These are phyloP conservation scores for Bacidia rubella DNA, from an alignment of 495 filamentous ascomycete species.

Conservation along the genomic window DNA sequence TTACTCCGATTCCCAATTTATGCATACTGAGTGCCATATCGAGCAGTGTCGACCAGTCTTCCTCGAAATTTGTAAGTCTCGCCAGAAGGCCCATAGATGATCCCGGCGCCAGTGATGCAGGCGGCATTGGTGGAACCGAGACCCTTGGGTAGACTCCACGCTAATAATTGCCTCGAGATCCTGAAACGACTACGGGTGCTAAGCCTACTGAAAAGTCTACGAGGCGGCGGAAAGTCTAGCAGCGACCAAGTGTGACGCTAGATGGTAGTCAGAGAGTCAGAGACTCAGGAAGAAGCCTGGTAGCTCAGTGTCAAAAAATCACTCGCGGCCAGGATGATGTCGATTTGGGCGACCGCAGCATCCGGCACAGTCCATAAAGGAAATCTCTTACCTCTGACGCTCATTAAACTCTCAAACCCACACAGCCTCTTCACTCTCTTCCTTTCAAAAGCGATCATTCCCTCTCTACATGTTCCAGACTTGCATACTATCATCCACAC, in stretches of 20 bases:
- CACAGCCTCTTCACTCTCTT: constrained; percentile 12
- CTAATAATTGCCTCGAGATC: constrained; percentile 3
- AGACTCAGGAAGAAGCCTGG: not conserved
- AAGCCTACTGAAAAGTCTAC: constrained; percentile 11
- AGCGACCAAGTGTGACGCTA: not conserved
- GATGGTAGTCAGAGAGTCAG: not conserved
- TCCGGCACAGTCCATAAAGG: constrained; percentile 13
- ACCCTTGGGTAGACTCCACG: not conserved
- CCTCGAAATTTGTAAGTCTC: too few relatives aligned
- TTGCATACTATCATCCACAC: not conserved
- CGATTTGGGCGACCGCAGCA: constrained; percentile 16
- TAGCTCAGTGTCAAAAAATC: constrained; percentile 7
- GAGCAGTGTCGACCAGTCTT: not conserved
- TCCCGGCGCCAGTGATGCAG: not conserved
- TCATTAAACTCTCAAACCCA: constrained; percentile 7
- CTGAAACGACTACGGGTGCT: constrained; percentile 13
- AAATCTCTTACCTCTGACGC: not conserved
- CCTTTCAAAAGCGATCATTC: constrained; percentile 4
- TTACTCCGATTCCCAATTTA: not conserved
- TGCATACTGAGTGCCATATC: not conserved
- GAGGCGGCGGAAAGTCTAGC: not conserved
- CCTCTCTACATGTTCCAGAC: constrained; percentile 4
- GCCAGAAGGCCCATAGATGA: not conserved
- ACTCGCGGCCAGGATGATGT: constrained; percentile 12
- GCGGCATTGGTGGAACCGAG: not conserved